Conservation (phyloP, 2,329 filamentous ascomycete genomes). For the Clarireedia monteithiana region DNA sequence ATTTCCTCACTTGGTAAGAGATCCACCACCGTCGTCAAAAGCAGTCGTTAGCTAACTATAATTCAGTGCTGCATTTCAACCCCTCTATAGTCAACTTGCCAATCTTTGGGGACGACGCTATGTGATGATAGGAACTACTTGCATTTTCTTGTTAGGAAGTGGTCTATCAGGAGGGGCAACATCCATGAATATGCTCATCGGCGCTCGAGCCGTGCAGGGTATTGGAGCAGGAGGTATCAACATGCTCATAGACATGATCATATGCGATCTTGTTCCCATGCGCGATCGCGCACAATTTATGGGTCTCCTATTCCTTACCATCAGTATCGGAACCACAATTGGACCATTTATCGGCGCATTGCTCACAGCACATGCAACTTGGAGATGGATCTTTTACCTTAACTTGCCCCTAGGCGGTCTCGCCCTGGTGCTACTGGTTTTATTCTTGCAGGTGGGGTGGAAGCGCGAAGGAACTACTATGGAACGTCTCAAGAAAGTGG, state of each 20-base stretch:
- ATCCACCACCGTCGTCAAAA: neutral
- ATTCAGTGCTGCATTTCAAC: conserved; percentile 3
- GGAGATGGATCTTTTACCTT: conserved; percentile 25
- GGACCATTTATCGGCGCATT: conserved; percentile 34
- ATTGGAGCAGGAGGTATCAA: conserved; percentile 38
- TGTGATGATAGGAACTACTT: conserved; percentile 34
- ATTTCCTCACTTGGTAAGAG: neutral
- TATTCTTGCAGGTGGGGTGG: conserved; percentile 6
- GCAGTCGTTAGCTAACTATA: too few species aligned
- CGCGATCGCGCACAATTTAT: conserved; percentile 38
- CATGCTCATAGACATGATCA: conserved; percentile 39
- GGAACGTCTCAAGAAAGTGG: conserved; percentile 39
- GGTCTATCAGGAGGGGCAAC: conserved; percentile 42
- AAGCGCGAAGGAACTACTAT: neutral
- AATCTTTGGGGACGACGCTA: conserved; percentile 44
- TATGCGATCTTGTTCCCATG: conserved; percentile 43
- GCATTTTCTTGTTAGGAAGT: conserved; percentile 44
- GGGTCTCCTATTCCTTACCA: conserved; percentile 31
- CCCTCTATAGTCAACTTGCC: conserved; percentile 37
- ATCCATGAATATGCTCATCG: conserved; percentile 40
- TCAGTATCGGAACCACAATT: conserved; percentile 34
- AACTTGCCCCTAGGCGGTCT: conserved; percentile 14
- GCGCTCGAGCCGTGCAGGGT: conserved; percentile 29
- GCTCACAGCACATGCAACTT: conserved; percentile 34
- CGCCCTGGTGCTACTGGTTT: conserved; percentile 4